Conservation (phyloP, 257 asterid genomes). For the Plantago major region DNA sequence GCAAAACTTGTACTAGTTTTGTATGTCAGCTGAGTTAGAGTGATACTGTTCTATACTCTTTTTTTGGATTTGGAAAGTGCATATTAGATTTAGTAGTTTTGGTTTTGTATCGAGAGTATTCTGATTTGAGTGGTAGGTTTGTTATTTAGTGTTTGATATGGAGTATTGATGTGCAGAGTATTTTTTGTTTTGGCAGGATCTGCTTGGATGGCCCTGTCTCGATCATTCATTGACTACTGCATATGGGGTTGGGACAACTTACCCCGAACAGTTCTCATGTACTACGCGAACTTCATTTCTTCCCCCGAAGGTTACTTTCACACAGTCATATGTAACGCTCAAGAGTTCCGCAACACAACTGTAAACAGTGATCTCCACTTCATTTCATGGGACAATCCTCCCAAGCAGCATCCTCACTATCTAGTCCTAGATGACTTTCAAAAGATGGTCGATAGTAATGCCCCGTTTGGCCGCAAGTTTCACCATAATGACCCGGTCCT, state of each 20-base stretch:
- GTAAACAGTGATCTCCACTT: conserved; percentile 90
- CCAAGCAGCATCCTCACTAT: conserved; percentile 95
- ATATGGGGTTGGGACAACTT: conserved; percentile 99
- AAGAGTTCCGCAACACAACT: conserved; percentile 72
- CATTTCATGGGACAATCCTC: conserved; percentile 98
- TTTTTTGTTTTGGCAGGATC: conserved; percentile 55
- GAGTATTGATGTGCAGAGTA: neutral
- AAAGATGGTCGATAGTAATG: conserved; percentile 74
- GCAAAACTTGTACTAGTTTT: too few species aligned
- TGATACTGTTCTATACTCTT: too few species aligned
- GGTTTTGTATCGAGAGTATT: too few species aligned
- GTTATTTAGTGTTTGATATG: too few species aligned
- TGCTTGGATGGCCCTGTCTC: conserved; percentile 98
- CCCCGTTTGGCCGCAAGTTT: conserved; percentile 91
- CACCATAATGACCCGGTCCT: conserved; percentile 72
- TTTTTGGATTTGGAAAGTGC: too few species aligned
- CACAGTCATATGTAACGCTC: conserved; percentile 81
- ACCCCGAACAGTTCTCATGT: conserved; percentile 90
- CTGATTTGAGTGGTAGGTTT: too few species aligned
- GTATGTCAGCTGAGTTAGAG: too few species aligned
- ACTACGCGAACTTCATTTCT: conserved; percentile 88
- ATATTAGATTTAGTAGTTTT: too few species aligned
- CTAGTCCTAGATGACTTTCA: conserved; percentile 65
- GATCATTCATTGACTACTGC: conserved; percentile 81
- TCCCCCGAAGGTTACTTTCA: conserved; percentile 98